A percentile compares a stretch with the other conserved stretches of the same genome.
Conservation (phyloP, 441 rosid genomes). For the Theobroma grandiflorum region DNA sequence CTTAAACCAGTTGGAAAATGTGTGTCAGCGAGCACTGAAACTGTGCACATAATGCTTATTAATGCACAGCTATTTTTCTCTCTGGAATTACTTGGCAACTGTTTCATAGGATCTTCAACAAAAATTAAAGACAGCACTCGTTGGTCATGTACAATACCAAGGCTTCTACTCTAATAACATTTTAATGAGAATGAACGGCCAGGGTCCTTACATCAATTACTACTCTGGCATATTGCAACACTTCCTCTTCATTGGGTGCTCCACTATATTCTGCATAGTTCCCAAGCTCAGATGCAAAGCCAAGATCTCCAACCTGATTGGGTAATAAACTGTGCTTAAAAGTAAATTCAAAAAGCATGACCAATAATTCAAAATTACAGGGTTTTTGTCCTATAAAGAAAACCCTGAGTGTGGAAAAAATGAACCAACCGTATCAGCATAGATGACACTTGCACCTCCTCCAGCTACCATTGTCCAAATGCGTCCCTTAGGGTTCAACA, state of each 20-base stretch:
- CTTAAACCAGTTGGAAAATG: neutral
- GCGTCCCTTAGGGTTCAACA: slow-evolving; percentile 93
- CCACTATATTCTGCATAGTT: slow-evolving; percentile 92
- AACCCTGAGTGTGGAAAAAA: slow-evolving; percentile 11
- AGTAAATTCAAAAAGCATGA: neutral
- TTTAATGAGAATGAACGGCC: neutral
- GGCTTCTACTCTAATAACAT: neutral
- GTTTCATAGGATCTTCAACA: neutral
- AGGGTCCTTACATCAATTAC: slow-evolving; percentile 76
- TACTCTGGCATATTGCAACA: slow-evolving; percentile 94
- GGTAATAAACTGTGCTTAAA: neutral
- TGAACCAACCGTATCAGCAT: slow-evolving; percentile 83
- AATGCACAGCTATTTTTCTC: neutral
- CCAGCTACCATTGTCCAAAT: slow-evolving; percentile 99
- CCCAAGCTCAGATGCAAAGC: slow-evolving; percentile 72
- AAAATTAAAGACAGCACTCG: neutral
- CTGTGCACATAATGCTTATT: neutral
- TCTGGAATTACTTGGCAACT: neutral
- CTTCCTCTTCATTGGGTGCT: slow-evolving; percentile 96
- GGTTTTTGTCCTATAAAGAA: slow-evolving; percentile 5
- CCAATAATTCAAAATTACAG: neutral
- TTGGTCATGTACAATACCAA: neutral
- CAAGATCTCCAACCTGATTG: slow-evolving; percentile 74
- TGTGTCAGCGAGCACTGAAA: neutral
- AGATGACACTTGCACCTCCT: slow-evolving; percentile 98